These are phyloP conservation scores for Boletus sensibilis DNA, from an alignment of 768 basidiomycete genomes.

Conservation along the genomic window DNA sequence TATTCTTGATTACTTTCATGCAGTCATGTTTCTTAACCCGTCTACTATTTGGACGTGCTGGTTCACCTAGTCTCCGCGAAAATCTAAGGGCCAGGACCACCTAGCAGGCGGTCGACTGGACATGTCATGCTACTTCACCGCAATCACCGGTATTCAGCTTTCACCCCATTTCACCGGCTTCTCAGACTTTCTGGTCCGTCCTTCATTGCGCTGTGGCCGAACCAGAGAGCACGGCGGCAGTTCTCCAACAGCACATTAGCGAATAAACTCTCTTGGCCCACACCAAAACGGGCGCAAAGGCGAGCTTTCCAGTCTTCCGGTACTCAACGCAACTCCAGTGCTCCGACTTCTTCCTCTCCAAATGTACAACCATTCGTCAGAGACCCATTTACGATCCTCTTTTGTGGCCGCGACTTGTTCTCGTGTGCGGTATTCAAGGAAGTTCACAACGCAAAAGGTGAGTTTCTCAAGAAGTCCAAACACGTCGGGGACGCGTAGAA, in stretches of 20 bases:
- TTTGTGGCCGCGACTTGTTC: conserved; percentile 87
- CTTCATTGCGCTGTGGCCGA: not conserved
- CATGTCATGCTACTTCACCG: conserved; percentile 10
- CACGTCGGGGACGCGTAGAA: not conserved
- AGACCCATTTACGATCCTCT: conserved; percentile 69
- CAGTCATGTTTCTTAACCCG: not conserved
- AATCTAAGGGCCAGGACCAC: not conserved
- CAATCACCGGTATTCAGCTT: not conserved
- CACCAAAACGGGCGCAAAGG: not conserved
- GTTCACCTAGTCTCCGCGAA: not conserved
- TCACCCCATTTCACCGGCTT: not conserved
- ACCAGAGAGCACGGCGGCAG: not conserved
- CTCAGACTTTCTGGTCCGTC: not conserved
- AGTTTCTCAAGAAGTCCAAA: not conserved
- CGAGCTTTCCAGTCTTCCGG: not conserved
- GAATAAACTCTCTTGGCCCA: not conserved
- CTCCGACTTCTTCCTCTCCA: not conserved
- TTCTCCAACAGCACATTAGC: not conserved
- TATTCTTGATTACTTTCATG: conserved; percentile 10
- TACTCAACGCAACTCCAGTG: not conserved
- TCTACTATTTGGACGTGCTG: not conserved
- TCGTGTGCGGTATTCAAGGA: conserved; percentile 72
- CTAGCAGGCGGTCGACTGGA: not conserved
- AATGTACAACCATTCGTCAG: not conserved
- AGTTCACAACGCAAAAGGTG: conserved; percentile 63